These are phyloP conservation scores for Entomortierella chlamydospora DNA, from an alignment of 192 early-diverging fungal genomes.

Conservation along the genomic window DNA sequence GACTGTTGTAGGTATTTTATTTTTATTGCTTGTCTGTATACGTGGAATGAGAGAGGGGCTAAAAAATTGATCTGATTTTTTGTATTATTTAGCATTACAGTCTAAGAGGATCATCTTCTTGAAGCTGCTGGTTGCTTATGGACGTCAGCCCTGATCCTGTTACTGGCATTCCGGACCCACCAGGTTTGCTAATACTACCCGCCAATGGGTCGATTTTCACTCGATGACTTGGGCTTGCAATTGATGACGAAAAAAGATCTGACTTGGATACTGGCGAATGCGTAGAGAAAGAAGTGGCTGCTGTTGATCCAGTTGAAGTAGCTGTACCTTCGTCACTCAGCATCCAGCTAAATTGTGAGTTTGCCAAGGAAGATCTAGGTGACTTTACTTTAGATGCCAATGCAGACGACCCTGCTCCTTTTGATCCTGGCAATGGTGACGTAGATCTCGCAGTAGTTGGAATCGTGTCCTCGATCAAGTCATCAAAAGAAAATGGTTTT, in stretches of 20 bases:
- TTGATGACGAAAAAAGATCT: neutral
- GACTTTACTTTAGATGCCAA: conserved; percentile 31
- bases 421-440: neutral
- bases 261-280: neutral
- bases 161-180: neutral
- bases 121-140: conserved; percentile 13
- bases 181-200: conserved; percentile 19
- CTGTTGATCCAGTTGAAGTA: neutral
- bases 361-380: conserved; percentile 34
- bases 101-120: conserved; percentile 38
- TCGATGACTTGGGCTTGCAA: conserved; percentile 12
- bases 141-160: conserved; percentile 8
- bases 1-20: no score
- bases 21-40: no score
- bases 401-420: conserved; percentile 1
- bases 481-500: conserved; percentile 49
- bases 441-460: neutral
- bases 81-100: no score
- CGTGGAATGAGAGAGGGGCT: no score
- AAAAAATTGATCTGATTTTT: no score
- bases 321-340: conserved; percentile 15
- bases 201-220: conserved; percentile 40
- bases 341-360: conserved; percentile 52
- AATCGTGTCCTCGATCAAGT: conserved; percentile 26
- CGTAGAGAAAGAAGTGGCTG: neutral